Base-by-base conservation (phyloP, 805 yeast species). In the Jamesozyma spencerorum region DNA sequence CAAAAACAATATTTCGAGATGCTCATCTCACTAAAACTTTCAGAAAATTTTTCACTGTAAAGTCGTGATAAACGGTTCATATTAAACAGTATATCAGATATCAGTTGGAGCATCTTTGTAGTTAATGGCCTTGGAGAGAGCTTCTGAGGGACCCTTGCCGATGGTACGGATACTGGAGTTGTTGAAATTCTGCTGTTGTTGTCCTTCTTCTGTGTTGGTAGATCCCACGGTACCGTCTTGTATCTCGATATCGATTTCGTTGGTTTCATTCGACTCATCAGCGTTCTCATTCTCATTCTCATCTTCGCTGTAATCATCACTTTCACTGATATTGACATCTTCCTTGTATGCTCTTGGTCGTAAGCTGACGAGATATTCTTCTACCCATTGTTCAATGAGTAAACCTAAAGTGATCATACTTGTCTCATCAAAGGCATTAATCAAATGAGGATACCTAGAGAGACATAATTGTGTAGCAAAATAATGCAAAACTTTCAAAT, bases 341-440 rank as follows among this genome's bases (percentile, higher is more conserved):
- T n/a, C 42, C 15, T 35, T 43, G 8, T 42, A 14, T 7, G 15
- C 31, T n/a, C 34, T 41, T 7, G 33, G 43, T n/a, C 38, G 39
- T n/a, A 31, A 38, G 15, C 42, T 35, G 12, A 39, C 42, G 28
- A 59, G 33, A 34, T 47, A 57, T 33, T 63, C 65, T 13, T 54
- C 55, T 2, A 63, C 48, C 70, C 69, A 65, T 35, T 61, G 47
- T 28, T 66, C 70, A 15, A 66, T 49, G 8, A 66, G 37, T 18
- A 58, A 45, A 0, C 70, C 68, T 22, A 65, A n/a, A 0, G 64
- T 52, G 15, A 67, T 44, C 42, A 67, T 41, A 14, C 66, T 58
- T 6, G 65, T 54, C 34, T 65, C 71, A 40, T 67, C 71, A 38
- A 66, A 57, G 12, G 48, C 30, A 7, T 50, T 43, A 2, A 42